These are phyloP conservation scores for Oxyria digyna DNA, from an alignment of 148 eudicot species.

Conservation along the genomic window DNA sequence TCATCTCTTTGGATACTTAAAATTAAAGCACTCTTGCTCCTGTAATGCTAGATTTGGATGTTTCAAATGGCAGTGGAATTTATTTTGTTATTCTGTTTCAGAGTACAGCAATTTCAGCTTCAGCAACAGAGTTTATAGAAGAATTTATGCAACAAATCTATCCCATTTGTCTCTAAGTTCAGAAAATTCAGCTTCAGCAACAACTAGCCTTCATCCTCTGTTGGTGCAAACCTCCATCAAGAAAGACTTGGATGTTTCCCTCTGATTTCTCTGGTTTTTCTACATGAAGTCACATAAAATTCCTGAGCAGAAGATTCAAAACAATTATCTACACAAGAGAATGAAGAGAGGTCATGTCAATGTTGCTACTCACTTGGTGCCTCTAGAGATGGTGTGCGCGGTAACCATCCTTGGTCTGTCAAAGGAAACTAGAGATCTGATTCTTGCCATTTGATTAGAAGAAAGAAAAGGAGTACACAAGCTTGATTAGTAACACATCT, in stretches of 20 bases:
- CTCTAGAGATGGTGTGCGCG: slow-evolving; percentile 31
- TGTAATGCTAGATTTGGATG: too few species aligned
- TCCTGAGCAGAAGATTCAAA: not conserved
- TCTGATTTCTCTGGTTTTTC: slow-evolving; percentile 56
- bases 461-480: not conserved
- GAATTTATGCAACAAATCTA: too few species aligned
- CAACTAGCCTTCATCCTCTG: slow-evolving; percentile 90
- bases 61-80: too few species aligned
- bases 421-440: slow-evolving; percentile 74
- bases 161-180: too few species aligned
- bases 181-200: too few species aligned
- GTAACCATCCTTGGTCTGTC: slow-evolving; percentile 77
- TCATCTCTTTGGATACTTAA: too few species aligned
- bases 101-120: too few species aligned
- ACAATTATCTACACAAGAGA: not conserved
- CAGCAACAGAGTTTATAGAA: too few species aligned
- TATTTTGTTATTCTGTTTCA: too few species aligned
- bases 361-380: slow-evolving; percentile 36
- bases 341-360: not conserved
- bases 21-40: too few species aligned
- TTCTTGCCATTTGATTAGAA: slow-evolving; percentile 47
- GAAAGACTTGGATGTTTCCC: slow-evolving; percentile 88
- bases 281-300: slow-evolving; percentile 21
- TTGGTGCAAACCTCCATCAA: slow-evolving; percentile 96
- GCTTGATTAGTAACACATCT: not conserved